phyloP scores from a whole-genome alignment of 768 basidiomycete species.

The Mycena rosella region DNA sequence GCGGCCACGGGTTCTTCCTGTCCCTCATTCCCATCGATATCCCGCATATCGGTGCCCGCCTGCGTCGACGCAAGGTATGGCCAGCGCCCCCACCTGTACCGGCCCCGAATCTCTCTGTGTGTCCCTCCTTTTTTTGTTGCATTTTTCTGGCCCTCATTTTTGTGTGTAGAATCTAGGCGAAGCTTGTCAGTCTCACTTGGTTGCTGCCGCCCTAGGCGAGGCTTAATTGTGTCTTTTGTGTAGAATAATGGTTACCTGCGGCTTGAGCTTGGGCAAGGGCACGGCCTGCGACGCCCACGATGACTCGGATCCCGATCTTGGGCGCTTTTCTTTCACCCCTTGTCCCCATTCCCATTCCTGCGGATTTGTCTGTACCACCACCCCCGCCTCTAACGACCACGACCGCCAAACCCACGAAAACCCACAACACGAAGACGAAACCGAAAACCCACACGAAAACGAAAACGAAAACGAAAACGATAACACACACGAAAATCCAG shows the following conservation, averaged over 20 bases:
- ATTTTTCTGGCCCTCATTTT: too few relatives aligned
- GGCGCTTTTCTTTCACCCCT: constrained; percentile 30
- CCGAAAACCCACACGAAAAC: constrained; percentile 2
- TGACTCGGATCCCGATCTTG: constrained; percentile 12
- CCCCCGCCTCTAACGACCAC: background rate
- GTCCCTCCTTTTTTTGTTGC: constrained; percentile 6
- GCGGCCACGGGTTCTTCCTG: constrained; percentile 7
- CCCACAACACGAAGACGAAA: constrained; percentile 6
- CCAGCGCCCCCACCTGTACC: constrained; percentile 12
- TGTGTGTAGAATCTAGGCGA: too few relatives aligned
- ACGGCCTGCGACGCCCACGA: background rate
- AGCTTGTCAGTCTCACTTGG: too few relatives aligned
- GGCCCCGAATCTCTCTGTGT: constrained; percentile 23
- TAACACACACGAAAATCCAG: constrained; percentile 4
- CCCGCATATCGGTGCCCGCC: constrained; percentile 2
- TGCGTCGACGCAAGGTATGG: constrained; percentile 2
- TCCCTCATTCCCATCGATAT: constrained; percentile 20
- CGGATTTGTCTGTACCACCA: constrained; percentile 35
- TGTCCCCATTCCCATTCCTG: constrained; percentile 29
- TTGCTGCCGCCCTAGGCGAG: background rate
- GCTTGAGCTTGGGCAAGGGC: constrained; percentile 4
- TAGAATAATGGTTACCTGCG: constrained; percentile 32
- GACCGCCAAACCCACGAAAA: too few relatives aligned
- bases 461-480: constrained; percentile 27
- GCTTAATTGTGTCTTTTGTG: constrained; percentile 23